Evolutionary conservation across 1,284 basidiomycete species (phyloP).

Genomic region (Neolentinus lepideus): DNA sequence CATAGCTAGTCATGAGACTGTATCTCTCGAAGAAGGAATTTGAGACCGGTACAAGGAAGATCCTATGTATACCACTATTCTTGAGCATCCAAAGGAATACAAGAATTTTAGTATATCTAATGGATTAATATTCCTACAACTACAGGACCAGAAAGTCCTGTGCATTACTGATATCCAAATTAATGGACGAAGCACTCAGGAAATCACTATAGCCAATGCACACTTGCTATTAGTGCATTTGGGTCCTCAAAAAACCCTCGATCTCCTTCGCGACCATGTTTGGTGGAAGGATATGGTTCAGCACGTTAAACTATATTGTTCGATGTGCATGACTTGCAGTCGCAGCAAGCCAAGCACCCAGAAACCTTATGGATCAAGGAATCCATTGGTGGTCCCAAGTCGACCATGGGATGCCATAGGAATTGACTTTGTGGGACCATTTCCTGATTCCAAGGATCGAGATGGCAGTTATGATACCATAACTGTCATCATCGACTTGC

Average conservation of each 20-base stretch:
- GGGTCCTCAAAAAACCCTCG: slow-evolving; percentile 23
- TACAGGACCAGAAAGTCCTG: slow-evolving; percentile 8
- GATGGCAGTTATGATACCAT: slow-evolving; percentile 29
- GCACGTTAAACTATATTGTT: slow-evolving; percentile 19
- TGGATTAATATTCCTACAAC: slow-evolving; percentile 3
- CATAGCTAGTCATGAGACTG: not conserved
- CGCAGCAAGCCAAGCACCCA: slow-evolving; percentile 22
- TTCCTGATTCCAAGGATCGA: slow-evolving; percentile 24
- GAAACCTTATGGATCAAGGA: slow-evolving; percentile 24
- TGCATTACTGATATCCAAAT: slow-evolving; percentile 26
- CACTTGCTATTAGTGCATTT: slow-evolving; percentile 27
- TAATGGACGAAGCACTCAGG: slow-evolving; percentile 13
- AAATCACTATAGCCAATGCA: slow-evolving; percentile 24
- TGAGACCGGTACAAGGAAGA: slow-evolving; percentile 1
- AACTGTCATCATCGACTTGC: slow-evolving; percentile 26
- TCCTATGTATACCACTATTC: slow-evolving; percentile 1
- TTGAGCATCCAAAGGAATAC: slow-evolving; percentile 1
- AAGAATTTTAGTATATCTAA: slow-evolving; percentile 7
- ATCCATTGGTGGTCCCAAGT: slow-evolving; percentile 22
- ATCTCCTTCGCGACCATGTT: slow-evolving; percentile 21
- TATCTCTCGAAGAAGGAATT: not conserved
- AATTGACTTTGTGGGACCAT: slow-evolving; percentile 36
- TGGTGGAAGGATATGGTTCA: slow-evolving; percentile 28
- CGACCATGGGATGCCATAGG: slow-evolving; percentile 30
- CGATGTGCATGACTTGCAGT: slow-evolving; percentile 21